phyloP scores from a whole-genome alignment of 2,329 filamentous ascomycete genomes.

The Capronia epimyces region DNA sequence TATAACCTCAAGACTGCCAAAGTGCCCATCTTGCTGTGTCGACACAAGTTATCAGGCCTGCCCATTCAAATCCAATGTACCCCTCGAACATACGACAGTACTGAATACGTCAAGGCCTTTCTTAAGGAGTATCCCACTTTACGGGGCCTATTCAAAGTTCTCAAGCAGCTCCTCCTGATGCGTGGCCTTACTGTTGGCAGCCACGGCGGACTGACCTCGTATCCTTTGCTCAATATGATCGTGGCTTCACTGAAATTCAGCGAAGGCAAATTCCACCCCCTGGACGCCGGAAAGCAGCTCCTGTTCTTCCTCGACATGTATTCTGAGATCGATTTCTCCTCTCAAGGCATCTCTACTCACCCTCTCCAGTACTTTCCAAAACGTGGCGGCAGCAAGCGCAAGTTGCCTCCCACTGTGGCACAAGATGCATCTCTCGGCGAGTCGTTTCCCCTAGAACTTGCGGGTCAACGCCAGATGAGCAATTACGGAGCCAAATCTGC shows the following conservation, averaged over 20 bases:
- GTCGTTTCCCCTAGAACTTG: constrained; percentile 13
- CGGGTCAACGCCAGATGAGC: constrained; percentile 10
- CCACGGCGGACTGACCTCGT: constrained; percentile 49
- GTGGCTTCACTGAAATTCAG: constrained; percentile 49
- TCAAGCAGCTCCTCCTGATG: constrained; percentile 49
- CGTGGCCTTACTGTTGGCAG: constrained; percentile 47
- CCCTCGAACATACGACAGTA: constrained; percentile 38
- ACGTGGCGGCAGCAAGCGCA: constrained; percentile 12
- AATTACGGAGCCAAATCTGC: constrained; percentile 2
- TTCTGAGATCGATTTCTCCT: constrained; percentile 42
- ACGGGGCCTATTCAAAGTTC: constrained; percentile 44
- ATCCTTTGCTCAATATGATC: constrained; percentile 54
- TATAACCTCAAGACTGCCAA: constrained; percentile 24
- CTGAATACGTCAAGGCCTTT: constrained; percentile 44
- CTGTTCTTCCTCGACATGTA: constrained; percentile 49
- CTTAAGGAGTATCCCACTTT: constrained; percentile 48
- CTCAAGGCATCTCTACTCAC: constrained; percentile 47
- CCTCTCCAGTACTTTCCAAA: constrained; percentile 44
- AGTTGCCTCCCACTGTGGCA: not conserved
- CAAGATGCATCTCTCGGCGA: constrained; percentile 1
- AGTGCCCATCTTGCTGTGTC: constrained; percentile 33
- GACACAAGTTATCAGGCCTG: constrained; percentile 47
- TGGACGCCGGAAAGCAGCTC: constrained; percentile 40
- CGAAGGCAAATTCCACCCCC: constrained; percentile 32
- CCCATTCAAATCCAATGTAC: constrained; percentile 49